Evolutionary conservation across 2,329 filamentous ascomycete genomes (phyloP), one percentile per base, ranked within the genome.

Genomic region (Aspergillus uvarum): DNA sequence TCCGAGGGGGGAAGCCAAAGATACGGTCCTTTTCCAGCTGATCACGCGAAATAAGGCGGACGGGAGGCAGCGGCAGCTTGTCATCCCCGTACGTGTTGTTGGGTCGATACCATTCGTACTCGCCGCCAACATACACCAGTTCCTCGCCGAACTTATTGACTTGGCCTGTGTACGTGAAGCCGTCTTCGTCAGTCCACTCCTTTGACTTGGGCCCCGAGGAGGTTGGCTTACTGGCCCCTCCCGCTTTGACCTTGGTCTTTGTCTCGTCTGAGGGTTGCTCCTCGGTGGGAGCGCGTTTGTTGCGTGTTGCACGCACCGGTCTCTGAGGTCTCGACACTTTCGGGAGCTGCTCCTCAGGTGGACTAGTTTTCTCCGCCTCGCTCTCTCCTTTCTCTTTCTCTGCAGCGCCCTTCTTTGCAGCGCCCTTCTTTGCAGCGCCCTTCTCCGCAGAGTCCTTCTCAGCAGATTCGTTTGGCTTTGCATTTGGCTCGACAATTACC

Each of bases 161-260:
- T 26, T 62, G 65, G 24, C 71, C 73, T 57, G 72, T 73, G 47
- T 73, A 65, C 47, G 60, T 59, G 69, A 71, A 74, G 48, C 71
- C 72, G 44, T 72, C 67, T 22, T 60, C 63, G 59, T 73, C 71
- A 51, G 70, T 70, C 63, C 67, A 67, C 29, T 64, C 67, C 1
- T 66, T 62, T 14, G 67, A 63, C 38, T 58, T 56, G 50, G 66
- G 38, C 42, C 63, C 54, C 49, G 62, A 58, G n/a, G 59, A 58
- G 55, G 54, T 49, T 58, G 54, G 61, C 60, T 47, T 63, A 65
- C 58, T 63, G 49, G 63, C 56, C 52, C 54, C 53, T 32, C 31
- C 54, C 32, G 51, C 29, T 47, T 47, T 58, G 19, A 14, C 38
- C 12, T 52, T 22, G 8, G 38, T 19, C n/a, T 47, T 38, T 5